phyloP scores from a whole-genome alignment of 345 rosid genomes.

The Salix brachista region DNA sequence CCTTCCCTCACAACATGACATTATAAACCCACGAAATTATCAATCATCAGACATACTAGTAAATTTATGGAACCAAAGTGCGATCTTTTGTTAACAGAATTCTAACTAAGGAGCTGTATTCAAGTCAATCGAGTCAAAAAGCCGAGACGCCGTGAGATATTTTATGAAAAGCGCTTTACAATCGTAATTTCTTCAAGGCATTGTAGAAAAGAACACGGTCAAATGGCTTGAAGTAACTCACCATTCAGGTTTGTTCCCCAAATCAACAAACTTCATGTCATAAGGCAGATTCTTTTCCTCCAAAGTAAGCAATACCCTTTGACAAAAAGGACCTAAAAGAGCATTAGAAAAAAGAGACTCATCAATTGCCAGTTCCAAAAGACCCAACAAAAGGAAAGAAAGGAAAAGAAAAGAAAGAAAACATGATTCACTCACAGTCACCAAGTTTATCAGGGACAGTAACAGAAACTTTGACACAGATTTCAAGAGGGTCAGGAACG shows the following conservation, averaged over 20 bases:
- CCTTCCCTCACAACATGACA: neutral
- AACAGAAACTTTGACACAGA: slow-evolving; percentile 84
- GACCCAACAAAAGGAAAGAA: neutral
- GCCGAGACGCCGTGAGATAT: neutral
- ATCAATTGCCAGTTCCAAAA: neutral
- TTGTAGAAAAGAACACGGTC: neutral
- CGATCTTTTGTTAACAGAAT: neutral
- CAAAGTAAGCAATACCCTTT: slow-evolving; percentile 75
- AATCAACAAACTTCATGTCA: slow-evolving; percentile 80
- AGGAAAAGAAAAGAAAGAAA: neutral
- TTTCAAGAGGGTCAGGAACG: slow-evolving; percentile 42
- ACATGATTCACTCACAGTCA: slow-evolving; percentile 55
- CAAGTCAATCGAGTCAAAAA: no score
- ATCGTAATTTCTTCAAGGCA: neutral
- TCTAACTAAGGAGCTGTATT: no score
- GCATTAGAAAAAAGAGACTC: neutral
- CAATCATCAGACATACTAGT: neutral
- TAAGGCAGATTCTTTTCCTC: slow-evolving; percentile 90
- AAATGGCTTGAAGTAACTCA: slow-evolving; percentile 21
- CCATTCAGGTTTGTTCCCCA: slow-evolving; percentile 90
- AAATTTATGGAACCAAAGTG: neutral
- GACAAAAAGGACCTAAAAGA: slow-evolving; percentile 79
- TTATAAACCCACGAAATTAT: neutral
- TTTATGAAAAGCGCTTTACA: neutral
- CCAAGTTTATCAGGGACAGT: slow-evolving; percentile 72